Evolutionary conservation across 2,329 filamentous ascomycete genomes (phyloP), one percentile per base, ranked within the genome.

Genomic region (Exophiala spinifera): DNA sequence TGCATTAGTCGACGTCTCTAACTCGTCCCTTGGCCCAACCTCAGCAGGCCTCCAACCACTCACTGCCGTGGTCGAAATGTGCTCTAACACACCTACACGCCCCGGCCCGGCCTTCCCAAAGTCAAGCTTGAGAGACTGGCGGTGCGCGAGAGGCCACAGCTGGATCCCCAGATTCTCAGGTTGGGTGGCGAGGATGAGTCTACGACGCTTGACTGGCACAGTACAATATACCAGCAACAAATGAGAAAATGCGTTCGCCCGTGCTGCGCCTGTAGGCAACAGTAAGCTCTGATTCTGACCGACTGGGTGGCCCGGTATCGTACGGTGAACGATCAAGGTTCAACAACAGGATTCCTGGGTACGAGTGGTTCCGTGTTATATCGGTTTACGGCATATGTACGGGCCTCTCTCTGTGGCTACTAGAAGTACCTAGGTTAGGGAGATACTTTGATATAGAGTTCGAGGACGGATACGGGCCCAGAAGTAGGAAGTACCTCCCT

Each of bases 1-100:
- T 61, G 60, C 60, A 60, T 62, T 62, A 62, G 60, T 50, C 53
- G 51, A 53, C 39, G 51, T 51, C 28, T 31, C 57, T 49, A 53
- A 45, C 43, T 52, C 43, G 46, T 44, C 51, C 36, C 43, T 57
- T 57, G 57, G 53, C 57, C 53, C 53, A 52, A 56, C 42, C 55
- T 57, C 54, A 48, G 51, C 51, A 43, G 23, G 39, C 37, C 36
- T 37, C 17, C 28, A 52, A 39, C 57, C 57, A 60, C 51, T 60
- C 55, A 50, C 46, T 47, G 48, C 34, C 33, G 39, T 28, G 47
- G 43, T 17, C 17, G 31, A 40, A 40, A 44, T 36, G 53, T 43
- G 45, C 21, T 25, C 51, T 52, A 40, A 33, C 28, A 43, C 31
- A 39, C 23, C 46, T 23, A 53, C 49, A 46, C 50, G 52, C 56